phyloP scores from a whole-genome alignment of 2,329 filamentous ascomycete species.

The Pseudogymnoascus sp. region DNA sequence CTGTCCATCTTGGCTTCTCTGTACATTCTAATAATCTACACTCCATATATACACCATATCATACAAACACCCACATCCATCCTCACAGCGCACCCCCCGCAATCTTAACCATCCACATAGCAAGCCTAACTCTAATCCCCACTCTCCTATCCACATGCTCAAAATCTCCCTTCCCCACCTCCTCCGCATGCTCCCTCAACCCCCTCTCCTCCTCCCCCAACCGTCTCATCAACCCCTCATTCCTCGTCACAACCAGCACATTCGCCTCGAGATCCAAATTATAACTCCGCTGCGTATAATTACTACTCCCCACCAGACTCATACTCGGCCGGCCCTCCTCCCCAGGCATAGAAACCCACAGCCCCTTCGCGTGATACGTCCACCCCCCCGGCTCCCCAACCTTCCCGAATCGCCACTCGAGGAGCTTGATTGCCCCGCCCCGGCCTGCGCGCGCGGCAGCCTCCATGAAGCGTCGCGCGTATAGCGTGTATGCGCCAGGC shows the following conservation, averaged over 20 bases:
- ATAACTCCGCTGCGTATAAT: conserved; percentile 93
- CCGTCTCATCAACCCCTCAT: conserved; percentile 61
- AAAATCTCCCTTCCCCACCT: conserved; percentile 70
- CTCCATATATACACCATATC: background rate
- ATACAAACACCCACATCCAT: background rate
- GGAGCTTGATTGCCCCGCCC: conserved; percentile 57
- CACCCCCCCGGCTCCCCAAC: conserved; percentile 77
- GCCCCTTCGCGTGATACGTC: conserved; percentile 96
- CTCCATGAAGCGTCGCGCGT: conserved; percentile 71
- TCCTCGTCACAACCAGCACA: conserved; percentile 72
- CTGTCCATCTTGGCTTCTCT: background rate
- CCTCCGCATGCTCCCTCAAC: conserved; percentile 65
- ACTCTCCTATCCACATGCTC: conserved; percentile 75
- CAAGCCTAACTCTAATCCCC: conserved; percentile 72
- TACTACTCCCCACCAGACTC: conserved; percentile 82
- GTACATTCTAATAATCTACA: background rate
- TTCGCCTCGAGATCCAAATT: conserved; percentile 86
- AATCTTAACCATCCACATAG: conserved; percentile 87
- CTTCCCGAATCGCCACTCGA: conserved; percentile 80
- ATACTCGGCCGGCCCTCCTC: conserved; percentile 58
- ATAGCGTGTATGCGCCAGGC: conserved; percentile 83
- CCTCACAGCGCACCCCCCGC: conserved; percentile 76
- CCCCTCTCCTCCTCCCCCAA: conserved; percentile 74
- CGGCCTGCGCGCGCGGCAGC: conserved; percentile 31
- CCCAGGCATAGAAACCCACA: conserved; percentile 72